Percentiles rank a stretch among this genome's conserved stretches.
phyloP scores from a whole-genome alignment of 129 eudicot genomes.

The Heracleum sosnowskyi region DNA sequence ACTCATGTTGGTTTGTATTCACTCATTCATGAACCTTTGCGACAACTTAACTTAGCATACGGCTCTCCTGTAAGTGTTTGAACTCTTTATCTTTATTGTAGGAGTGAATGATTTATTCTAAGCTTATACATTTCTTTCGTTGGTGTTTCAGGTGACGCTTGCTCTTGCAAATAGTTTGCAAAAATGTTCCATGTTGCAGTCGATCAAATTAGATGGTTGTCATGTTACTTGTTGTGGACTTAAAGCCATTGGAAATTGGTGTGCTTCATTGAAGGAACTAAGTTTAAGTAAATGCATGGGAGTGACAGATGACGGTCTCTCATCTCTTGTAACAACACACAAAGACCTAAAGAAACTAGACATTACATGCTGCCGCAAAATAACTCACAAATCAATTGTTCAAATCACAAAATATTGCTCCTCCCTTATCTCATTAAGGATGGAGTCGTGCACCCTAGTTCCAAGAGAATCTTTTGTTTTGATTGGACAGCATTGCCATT shows the following conservation, averaged over 20 bases:
- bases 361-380: conserved; percentile 89
- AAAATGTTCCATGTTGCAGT: conserved; percentile 61
- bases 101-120: neutral
- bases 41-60: conserved; percentile 62
- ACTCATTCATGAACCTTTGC: conserved; percentile 48
- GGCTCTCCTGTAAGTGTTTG: conserved; percentile 64
- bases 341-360: conserved; percentile 64
- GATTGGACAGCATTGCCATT: conserved; percentile 70
- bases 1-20: conserved; percentile 74
- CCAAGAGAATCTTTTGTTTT: conserved; percentile 71
- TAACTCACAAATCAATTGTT: conserved; percentile 56
- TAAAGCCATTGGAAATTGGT: conserved; percentile 62
- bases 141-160: conserved; percentile 60
- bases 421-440: conserved; percentile 69
- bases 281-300: conserved; percentile 88
- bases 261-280: conserved; percentile 60
- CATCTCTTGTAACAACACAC: conserved; percentile 61
- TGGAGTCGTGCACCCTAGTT: conserved; percentile 90
- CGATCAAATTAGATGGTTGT: conserved; percentile 80
- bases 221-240: conserved; percentile 71
- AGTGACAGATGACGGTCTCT: conserved; percentile 86
- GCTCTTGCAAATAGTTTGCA: conserved; percentile 72
- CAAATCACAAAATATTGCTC: conserved; percentile 67
- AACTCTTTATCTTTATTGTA: neutral
- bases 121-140: conserved; percentile 12